Evolutionary conservation across 441 rosid genomes (phyloP), one percentile per base, ranked within the genome.

Genomic region (Euphorbia celastroides): DNA sequence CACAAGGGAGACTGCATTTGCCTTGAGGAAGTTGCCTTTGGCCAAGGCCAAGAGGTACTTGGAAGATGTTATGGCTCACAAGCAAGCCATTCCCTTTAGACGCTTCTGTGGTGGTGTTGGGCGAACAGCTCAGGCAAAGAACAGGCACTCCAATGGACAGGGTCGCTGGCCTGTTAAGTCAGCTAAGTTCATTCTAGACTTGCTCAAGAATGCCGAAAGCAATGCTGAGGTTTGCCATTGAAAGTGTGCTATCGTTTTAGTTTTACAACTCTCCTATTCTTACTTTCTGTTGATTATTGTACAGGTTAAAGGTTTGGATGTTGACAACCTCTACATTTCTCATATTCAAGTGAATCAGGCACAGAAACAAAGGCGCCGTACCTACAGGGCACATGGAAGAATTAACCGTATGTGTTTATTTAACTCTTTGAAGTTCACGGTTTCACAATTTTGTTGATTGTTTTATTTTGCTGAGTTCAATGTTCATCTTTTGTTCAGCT

Each of bases 301-400:
- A 13, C 79, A 94, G 99, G 97, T 94, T 31, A 94, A 94, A 57
- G 99, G 99, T 14, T 81, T 94, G 84, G 98, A 94, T 74, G 96
- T 94, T 0, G 98, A 94, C 67, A 74, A 89, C 7, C 97, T 94
- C 28, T 75, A 71, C 79, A 77, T 94, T 3, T 87, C 97, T 54
- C 99, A 92, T 79, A 80, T 94, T 78, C 99, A 92, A 69, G 98
- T 94, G 50, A 94, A 92, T 74, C 99, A 94, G 71, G 99, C 99
- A n/a, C 93, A 88, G 65, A 94, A 94, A 73, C 97, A 94, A 54
- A 89, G 99, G 69, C 86, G 97, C 5, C 84, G 97, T 14, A 94
- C 97, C 0, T 94, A 91, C 61, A 75, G 99, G 6, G 99, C 99
- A 16, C 98, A 94, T 11, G 99, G 99, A 83, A 86, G 97, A 82